Base-by-base conservation (phyloP, 2,329 filamentous ascomycete species). In the Nannizziopsis barbatae region DNA sequence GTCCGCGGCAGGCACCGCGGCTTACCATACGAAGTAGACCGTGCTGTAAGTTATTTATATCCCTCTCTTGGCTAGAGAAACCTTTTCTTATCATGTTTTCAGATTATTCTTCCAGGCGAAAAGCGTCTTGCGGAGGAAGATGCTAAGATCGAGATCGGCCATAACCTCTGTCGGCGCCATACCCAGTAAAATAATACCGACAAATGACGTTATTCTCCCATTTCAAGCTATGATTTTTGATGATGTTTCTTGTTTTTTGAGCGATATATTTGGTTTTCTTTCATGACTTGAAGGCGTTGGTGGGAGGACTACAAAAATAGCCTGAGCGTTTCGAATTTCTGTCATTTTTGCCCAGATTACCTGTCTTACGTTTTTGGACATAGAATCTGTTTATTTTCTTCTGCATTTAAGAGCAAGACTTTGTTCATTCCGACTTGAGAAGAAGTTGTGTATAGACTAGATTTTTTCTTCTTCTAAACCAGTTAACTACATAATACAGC, bases 21-120 rank as follows among this genome's bases (percentile, higher is more conserved):
- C 10, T 57, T 79, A 52, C 75, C 76, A 0, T 73, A 76, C 31
- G 71, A 72, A 41, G 72, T 79, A 52, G 75, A 79, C 58, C 62
- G 67, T 27, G 67, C 67, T 35, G 51, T 53, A 44, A 36, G 51
- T 49, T 15, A 12, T 32, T 11, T 5, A 15, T 9, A 18, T 50
- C 22, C 33, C 42, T 12, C 17, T 31, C 9, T 12, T 20, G n/a
- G n/a, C n/a, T n/a, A n/a, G n/a, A n/a, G 18, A 30, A n/a, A 5
- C 15, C 20, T 17, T 12, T 41, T 18, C 42, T 39, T 49, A 42
- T 38, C 36, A 27, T 11, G 11, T 35, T n/a, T 5, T 27, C 14
- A 52, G 50, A 52, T 52, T 35, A 49, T 52, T 33, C 40, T 52
- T 3, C 50, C 50, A n/a, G 46, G 47, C 18, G 46, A 52, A 31